Conservation (phyloP, 1,284 basidiomycete genomes). For the Melanopsichium pennsylvanicum region DNA sequence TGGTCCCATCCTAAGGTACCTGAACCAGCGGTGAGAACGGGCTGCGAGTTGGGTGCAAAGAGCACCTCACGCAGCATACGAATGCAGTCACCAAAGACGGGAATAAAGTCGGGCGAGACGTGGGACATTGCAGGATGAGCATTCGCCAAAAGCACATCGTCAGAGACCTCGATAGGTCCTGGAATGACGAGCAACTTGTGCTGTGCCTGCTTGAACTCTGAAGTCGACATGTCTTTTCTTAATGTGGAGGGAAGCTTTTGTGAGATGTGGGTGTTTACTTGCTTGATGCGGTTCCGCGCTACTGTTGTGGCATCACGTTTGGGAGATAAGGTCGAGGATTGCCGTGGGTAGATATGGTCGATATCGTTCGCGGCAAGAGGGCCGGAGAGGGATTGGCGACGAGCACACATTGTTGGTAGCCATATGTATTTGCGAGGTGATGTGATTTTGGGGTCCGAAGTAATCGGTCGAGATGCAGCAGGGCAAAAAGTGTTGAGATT, state of each 20-base stretch:
- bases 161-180: constrained; percentile 81
- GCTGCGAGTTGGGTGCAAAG: constrained; percentile 71
- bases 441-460: background rate
- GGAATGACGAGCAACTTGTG: constrained; percentile 71
- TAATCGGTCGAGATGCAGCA: background rate
- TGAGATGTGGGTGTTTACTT: constrained; percentile 36
- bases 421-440: background rate
- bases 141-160: constrained; percentile 72
- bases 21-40: constrained; percentile 85
- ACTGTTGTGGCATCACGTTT: constrained; percentile 17
- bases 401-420: constrained; percentile 9
- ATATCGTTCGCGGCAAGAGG: constrained; percentile 21
- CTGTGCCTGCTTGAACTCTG: constrained; percentile 57
- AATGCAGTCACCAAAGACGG: constrained; percentile 88
- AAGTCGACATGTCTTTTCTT: constrained; percentile 39
- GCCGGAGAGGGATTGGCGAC: constrained; percentile 39
- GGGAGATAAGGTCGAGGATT: constrained; percentile 15
- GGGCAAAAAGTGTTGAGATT: too few relatives aligned
- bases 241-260: constrained; percentile 46
- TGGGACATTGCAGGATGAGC: constrained; percentile 70
- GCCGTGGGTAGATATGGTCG: constrained; percentile 16
- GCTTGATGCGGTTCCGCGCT: constrained; percentile 33
- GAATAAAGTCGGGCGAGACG: constrained; percentile 87
- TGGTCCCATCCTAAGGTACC: constrained; percentile 90
- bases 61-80: constrained; percentile 77